A percentile compares a stretch with the other conserved stretches of the same genome.
Conservation (phyloP, 495 filamentous ascomycete species). For the Hypoxylon lienhwacheense region DNA sequence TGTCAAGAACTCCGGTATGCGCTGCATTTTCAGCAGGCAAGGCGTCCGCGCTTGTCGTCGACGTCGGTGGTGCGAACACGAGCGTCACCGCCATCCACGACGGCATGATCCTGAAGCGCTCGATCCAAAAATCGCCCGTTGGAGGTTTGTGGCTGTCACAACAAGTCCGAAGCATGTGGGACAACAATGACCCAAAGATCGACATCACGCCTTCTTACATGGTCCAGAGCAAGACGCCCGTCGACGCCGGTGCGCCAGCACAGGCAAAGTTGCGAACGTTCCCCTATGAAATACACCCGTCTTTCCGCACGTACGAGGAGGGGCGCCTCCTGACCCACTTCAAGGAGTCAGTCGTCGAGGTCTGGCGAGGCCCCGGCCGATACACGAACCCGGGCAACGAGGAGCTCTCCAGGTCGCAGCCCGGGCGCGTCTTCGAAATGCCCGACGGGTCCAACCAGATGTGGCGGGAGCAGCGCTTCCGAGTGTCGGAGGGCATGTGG, state of each 20-base stretch:
- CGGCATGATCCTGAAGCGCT: constrained; percentile 89
- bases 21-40: constrained; percentile 85
- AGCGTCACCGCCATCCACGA: constrained; percentile 92
- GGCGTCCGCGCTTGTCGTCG: constrained; percentile 85
- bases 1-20: constrained; percentile 62
- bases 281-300: constrained; percentile 62
- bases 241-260: constrained; percentile 82
- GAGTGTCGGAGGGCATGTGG: constrained; percentile 83
- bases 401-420: constrained; percentile 64
- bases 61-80: constrained; percentile 87
- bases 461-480: constrained; percentile 83
- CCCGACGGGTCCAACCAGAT: constrained; percentile 94
- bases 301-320: constrained; percentile 81
- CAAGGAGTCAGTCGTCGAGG: constrained; percentile 94
- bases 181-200: constrained; percentile 72
- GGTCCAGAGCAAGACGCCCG: constrained; percentile 78
- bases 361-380: constrained; percentile 82
- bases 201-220: constrained; percentile 84
- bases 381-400: constrained; percentile 63
- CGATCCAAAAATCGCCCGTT: constrained; percentile 76
- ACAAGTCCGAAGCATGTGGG: constrained; percentile 81
- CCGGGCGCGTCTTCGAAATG: constrained; percentile 89
- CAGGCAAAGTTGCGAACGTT: constrained; percentile 63
- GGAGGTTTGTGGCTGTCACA: constrained; percentile 87
- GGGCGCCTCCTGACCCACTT: constrained; percentile 92